Base-by-base conservation (phyloP, 2,329 filamentous ascomycete species). In the Fusarium irregulare region DNA sequence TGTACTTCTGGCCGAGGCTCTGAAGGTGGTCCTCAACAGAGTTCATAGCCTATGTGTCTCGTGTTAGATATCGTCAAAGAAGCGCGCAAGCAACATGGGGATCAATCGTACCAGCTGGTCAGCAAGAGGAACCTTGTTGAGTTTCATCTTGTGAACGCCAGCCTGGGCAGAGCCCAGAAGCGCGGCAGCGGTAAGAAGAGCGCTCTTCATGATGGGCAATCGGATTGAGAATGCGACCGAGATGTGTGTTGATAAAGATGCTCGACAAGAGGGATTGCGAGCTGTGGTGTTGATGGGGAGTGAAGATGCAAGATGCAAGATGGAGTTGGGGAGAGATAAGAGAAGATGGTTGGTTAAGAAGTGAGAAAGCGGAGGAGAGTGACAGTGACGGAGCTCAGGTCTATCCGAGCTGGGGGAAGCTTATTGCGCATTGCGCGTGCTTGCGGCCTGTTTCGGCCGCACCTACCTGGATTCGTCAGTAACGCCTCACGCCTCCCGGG, bases 1-100 rank as follows among this genome's bases (percentile, higher is more conserved):
- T 92, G 87, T 98, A 98, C 88, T 98, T 99, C 87, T 98, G 95
- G 71, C 93, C 90, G 65, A 99, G 89, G 69, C 91, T 89, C 80
- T 91, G 89, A 74, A 93, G 87, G 78, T 98, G 95, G 68, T 90
- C 85, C 78, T 93, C 89, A 79, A 99, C 90, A 79, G 92, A 92
- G 78, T 92, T 88, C 73, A 89, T 85, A 80, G 92, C 88, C 93
- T 96, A 57, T n/a, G 10, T 12, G 10, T 12, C 51, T 60, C 21
- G 50, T 42, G 48, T 76, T 59, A 75, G 65, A 42, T 55, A 49
- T 37, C 40, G 51, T 41, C 18, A 44, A 23, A 12, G 25, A 13
- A 32, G 37, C 20, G 48, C 28, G 51, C 54, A 49, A 40, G 27
- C 20, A 64, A 60, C 37, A 25, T 28, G 44, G 21, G 41, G 30